Conservation (phyloP, 2,329 filamentous ascomycete species). For the Chaetomium sp. region DNA sequence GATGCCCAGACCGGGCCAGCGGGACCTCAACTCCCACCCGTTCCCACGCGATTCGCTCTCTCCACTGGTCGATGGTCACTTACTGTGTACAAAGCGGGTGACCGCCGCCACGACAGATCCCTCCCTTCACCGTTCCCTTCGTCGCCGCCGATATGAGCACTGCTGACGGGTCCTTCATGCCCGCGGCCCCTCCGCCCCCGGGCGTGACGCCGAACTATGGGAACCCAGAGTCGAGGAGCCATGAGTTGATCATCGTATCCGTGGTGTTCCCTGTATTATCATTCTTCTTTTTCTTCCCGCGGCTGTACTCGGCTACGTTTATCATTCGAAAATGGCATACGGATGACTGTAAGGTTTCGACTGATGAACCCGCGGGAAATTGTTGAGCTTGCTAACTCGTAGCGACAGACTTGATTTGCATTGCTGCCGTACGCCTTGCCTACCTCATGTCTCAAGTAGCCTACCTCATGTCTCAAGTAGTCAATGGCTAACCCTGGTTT, state of each 20-base stretch:
- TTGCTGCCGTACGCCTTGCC: slow-evolving; percentile 13
- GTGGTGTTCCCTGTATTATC: slow-evolving; percentile 23
- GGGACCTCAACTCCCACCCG: slow-evolving; percentile 10
- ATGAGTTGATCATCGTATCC: slow-evolving; percentile 20
- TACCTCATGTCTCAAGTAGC: not conserved
- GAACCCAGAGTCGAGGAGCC: slow-evolving; percentile 23
- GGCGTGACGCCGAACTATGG: slow-evolving; percentile 24
- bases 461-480: not conserved
- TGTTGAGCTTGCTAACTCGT: not conserved
- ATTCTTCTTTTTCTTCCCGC: slow-evolving; percentile 18
- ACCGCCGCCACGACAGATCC: no score
- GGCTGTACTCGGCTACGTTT: slow-evolving; percentile 21
- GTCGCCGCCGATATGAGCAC: slow-evolving; percentile 15
- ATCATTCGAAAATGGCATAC: slow-evolving; percentile 27
- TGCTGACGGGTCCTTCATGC: slow-evolving; percentile 2
- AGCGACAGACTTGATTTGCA: slow-evolving; percentile 21
- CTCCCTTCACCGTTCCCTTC: not conserved
- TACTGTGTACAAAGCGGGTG: not conserved
- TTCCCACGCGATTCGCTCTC: not conserved
- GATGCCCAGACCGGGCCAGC: not conserved
- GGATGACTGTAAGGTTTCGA: slow-evolving; percentile 24
- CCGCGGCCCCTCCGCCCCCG: slow-evolving; percentile 13
- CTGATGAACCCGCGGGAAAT: no score
- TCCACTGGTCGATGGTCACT: not conserved
- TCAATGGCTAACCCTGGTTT: not conserved